Evolutionary conservation across 495 filamentous ascomycete genomes (phyloP), one percentile per base, ranked within the genome.

Genomic region (Alectoria sarmentosa): DNA sequence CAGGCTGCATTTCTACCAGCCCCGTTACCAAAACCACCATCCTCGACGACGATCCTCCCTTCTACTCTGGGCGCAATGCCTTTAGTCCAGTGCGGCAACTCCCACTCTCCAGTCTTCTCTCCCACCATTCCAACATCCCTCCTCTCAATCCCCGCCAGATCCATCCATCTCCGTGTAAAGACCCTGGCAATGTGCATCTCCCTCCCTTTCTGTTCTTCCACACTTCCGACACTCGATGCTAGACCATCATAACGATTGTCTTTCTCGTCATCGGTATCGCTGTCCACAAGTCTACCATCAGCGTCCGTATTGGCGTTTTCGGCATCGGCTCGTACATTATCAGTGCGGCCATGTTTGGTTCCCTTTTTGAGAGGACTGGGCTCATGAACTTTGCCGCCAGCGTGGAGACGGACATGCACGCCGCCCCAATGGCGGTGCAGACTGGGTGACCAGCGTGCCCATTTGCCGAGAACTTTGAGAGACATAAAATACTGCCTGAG

Each of bases 401-500:
- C 70, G 57, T 83, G 78, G 21, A 90, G 70, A 23, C 78, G 77
- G 8, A 79, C 74, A 15, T 86, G 85, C 3, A 93, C 82, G 8
- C 72, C 65, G 34, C 72, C 73, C 85, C 89, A 94, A 70, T 89
- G 84, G 3, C 80, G 75, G 0, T 77, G 76, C 66, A 91, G 71
- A 67, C 75, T 77, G 9, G 74, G 71, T 48, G 83, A 81, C 86
- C 88, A 88, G 23, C 80, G 74, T 56, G 80, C 80, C 92, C 92
- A 96, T 68, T 81, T 80, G 4, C 89, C 86, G 60, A 95, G 73
- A 0, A 92, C 85, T 64, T 90, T 91, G 23, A 95, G 76, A 15
- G 85, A 87, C 79, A 93, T 83, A 72, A 96, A 96, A 69, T 95
- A 96, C 73, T 96, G 92, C 6, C 92, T 84, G 30, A 96, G 77